Evolutionary conservation across 2,329 filamentous ascomycete genomes (phyloP).

Genomic region (Epichloe amarillans): DNA sequence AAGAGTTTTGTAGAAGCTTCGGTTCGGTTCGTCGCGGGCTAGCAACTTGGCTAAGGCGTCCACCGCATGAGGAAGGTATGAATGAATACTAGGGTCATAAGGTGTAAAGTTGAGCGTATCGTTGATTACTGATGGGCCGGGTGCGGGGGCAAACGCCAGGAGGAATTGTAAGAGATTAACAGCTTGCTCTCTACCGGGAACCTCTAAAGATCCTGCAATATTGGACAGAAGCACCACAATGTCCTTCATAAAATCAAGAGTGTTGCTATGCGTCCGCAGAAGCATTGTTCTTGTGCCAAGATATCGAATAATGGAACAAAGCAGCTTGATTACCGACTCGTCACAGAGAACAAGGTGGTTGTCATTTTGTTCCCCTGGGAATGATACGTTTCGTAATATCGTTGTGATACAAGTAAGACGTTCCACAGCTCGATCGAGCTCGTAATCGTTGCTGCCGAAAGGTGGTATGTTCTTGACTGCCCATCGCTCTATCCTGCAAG

Average conservation of each 20-base stretch:
- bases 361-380: slow-evolving; percentile 43
- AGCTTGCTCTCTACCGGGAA: slow-evolving; percentile 79
- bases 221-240: slow-evolving; percentile 82
- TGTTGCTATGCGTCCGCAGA: slow-evolving; percentile 68
- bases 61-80: slow-evolving; percentile 78
- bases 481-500: slow-evolving; percentile 62
- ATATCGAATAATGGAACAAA: slow-evolving; percentile 72
- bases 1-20: slow-evolving; percentile 69
- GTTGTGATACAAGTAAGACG: slow-evolving; percentile 82
- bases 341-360: slow-evolving; percentile 69
- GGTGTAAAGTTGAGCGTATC: slow-evolving; percentile 59
- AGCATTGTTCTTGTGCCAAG: slow-evolving; percentile 83
- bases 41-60: slow-evolving; percentile 86
- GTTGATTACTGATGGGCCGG: slow-evolving; percentile 45
- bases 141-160: slow-evolving; percentile 74
- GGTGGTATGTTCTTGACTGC: slow-evolving; percentile 57
- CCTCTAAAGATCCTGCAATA: slow-evolving; percentile 63
- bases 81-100: slow-evolving; percentile 70
- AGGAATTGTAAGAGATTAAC: slow-evolving; percentile 78
- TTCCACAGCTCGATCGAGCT: slow-evolving; percentile 77
- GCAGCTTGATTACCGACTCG: slow-evolving; percentile 64
- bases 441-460: slow-evolving; percentile 65
- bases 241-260: slow-evolving; percentile 95
- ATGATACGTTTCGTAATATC: slow-evolving; percentile 85
- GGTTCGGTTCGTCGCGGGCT: slow-evolving; percentile 85